A percentile compares a stretch with the other conserved stretches of the same genome.
Evolutionary conservation across 176 grass and related monocot species (phyloP).

Genomic region (Leersia perrieri): DNA sequence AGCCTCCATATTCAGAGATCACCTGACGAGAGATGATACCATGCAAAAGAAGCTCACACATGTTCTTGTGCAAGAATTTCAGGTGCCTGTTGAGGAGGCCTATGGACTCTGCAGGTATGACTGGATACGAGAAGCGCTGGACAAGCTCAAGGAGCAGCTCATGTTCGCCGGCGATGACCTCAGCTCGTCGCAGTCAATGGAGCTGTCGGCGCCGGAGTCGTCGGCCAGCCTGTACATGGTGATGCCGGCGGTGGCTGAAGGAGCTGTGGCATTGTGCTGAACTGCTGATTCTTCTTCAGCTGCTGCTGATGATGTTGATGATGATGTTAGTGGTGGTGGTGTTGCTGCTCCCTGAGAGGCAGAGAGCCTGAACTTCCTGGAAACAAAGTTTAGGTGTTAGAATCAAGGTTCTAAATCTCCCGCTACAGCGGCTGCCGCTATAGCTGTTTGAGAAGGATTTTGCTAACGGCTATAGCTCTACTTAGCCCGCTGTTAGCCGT

Average conservation of each 20-base stretch:
- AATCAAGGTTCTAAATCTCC: too few relatives aligned
- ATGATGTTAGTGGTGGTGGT: too few relatives aligned
- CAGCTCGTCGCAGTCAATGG: not conserved
- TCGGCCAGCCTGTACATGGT: constrained; percentile 16
- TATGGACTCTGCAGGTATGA: constrained; percentile 58
- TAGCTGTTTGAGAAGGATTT: too few relatives aligned
- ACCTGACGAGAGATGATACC: not conserved
- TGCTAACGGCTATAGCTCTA: too few relatives aligned
- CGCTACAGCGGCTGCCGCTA: too few relatives aligned
- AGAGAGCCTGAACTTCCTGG: constrained; percentile 10
- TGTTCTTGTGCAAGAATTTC: not conserved
- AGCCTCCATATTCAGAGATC: not conserved
- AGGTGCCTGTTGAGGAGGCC: constrained; percentile 50
- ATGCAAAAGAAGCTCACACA: not conserved
- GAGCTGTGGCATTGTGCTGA: constrained; percentile 40
- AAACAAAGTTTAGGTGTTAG: not conserved
- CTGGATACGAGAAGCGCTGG: constrained; percentile 69
- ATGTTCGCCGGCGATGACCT: not conserved
- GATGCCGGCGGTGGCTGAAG: constrained; percentile 19
- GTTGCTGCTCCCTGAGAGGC: not conserved
- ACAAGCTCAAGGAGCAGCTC: constrained; percentile 50
- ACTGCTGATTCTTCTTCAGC: not conserved
- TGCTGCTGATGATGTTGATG: not conserved
- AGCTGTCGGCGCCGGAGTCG: constrained; percentile 6
- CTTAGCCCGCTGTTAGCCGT: too few relatives aligned